Evolutionary conservation across 2,329 filamentous ascomycete genomes (phyloP).

Genomic region (Fusarium subglutinans): DNA sequence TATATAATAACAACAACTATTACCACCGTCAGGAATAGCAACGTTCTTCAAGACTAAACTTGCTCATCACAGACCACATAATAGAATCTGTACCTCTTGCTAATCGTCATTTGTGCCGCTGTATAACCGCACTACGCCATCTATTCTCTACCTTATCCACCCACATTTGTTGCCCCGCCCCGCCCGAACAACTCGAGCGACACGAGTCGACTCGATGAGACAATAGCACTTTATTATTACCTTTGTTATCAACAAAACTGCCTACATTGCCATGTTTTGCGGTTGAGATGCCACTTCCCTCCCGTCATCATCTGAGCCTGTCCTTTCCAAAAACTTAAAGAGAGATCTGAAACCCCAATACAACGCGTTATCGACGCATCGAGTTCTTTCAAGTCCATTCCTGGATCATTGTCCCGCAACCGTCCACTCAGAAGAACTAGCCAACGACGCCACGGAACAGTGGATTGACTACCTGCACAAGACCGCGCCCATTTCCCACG

Average conservation of each 20-base stretch:
- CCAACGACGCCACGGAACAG: conserved; percentile 29
- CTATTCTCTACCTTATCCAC: neutral
- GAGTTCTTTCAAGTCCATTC: conserved; percentile 22
- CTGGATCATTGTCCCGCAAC: conserved; percentile 31
- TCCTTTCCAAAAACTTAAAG: neutral
- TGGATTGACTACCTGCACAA: conserved; percentile 29
- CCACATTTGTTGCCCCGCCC: conserved; percentile 28
- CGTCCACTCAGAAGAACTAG: conserved; percentile 32
- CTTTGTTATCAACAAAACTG: neutral
- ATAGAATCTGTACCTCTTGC: neutral
- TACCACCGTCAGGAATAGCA: neutral
- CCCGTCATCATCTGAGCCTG: neutral
- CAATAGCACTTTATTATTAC: conserved; percentile 14
- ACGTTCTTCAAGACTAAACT: neutral
- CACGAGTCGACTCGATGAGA: conserved; percentile 19
- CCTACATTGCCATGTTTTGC: neutral
- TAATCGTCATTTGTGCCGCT: neutral
- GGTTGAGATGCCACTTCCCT: conserved; percentile 1
- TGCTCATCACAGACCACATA: neutral
- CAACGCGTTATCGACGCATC: conserved; percentile 16
- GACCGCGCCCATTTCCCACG: conserved; percentile 18
- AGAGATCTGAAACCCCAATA: neutral
- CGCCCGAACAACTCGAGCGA: conserved; percentile 16
- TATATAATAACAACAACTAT: neutral
- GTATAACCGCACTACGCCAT: conserved; percentile 17